Conservation (phyloP, 306 rosid genomes). For the Corylus americana region DNA sequence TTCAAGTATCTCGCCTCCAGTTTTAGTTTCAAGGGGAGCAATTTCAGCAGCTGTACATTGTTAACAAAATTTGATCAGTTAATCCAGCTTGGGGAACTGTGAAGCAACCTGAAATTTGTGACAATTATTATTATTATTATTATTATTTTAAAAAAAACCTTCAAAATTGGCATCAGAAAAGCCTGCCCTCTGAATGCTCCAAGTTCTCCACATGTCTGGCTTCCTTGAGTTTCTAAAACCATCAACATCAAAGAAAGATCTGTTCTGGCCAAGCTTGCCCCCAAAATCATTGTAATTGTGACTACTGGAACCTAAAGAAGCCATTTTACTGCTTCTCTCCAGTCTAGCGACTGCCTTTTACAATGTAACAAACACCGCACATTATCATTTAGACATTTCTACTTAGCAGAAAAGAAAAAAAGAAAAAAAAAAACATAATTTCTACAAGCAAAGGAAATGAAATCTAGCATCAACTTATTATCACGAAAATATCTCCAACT, state of each 20-base stretch:
- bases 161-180: slow-evolving; percentile 45
- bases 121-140: too few relatives aligned
- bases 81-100: slow-evolving; percentile 7
- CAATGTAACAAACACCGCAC: slow-evolving; percentile 47
- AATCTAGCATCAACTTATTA: slow-evolving; percentile 18
- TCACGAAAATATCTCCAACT: not conserved
- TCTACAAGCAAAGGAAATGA: slow-evolving; percentile 25
- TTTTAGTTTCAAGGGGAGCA: slow-evolving; percentile 34
- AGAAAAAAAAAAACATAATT: not conserved
- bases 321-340: slow-evolving; percentile 36
- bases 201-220: slow-evolving; percentile 65
- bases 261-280: slow-evolving; percentile 36
- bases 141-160: slow-evolving; percentile 42
- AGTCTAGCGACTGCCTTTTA: slow-evolving; percentile 59
- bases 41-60: slow-evolving; percentile 59
- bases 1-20: slow-evolving; percentile 35
- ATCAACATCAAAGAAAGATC: slow-evolving; percentile 36
- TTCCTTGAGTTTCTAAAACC: slow-evolving; percentile 35
- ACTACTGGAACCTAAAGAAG: slow-evolving; percentile 39
- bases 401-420: not conserved
- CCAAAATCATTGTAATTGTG: slow-evolving; percentile 28
- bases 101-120: slow-evolving; percentile 7
- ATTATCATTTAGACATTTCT: slow-evolving; percentile 37
- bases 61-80: slow-evolving; percentile 29
- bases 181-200: slow-evolving; percentile 68